Conservation (phyloP, 768 basidiomycete genomes). For the Mrakia gelida region DNA sequence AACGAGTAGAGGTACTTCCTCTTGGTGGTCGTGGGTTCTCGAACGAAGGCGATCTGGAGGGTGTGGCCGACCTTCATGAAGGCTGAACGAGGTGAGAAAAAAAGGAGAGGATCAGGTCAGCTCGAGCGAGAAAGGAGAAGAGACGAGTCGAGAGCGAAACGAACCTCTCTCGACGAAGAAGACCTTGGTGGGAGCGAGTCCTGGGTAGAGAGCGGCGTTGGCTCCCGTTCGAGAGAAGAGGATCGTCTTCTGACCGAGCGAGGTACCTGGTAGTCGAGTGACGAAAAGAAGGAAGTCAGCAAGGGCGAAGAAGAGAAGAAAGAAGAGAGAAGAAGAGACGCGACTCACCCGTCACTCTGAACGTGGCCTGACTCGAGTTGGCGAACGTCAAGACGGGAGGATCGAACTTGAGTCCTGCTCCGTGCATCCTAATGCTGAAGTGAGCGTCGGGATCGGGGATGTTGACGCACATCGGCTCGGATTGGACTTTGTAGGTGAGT, state of each 20-base stretch:
- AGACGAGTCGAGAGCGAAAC: too few species aligned
- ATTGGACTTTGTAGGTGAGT: slow-evolving; percentile 81
- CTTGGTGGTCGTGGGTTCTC: slow-evolving; percentile 48
- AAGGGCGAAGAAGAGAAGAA: neutral
- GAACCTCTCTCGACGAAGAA: slow-evolving; percentile 62
- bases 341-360: slow-evolving; percentile 71
- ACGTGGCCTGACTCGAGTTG: slow-evolving; percentile 73
- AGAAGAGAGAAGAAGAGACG: neutral
- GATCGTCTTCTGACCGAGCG: slow-evolving; percentile 75
- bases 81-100: slow-evolving; percentile 43
- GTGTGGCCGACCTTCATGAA: slow-evolving; percentile 83
- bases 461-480: slow-evolving; percentile 78
- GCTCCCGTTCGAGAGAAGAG: slow-evolving; percentile 77
- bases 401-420: slow-evolving; percentile 78
- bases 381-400: slow-evolving; percentile 76
- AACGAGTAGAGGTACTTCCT: slow-evolving; percentile 95
- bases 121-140: too few species aligned
- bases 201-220: slow-evolving; percentile 75
- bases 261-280: slow-evolving; percentile 43
- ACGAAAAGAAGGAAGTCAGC: neutral
- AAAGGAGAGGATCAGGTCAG: too few species aligned
- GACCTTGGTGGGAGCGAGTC: slow-evolving; percentile 70
- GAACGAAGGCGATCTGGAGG: slow-evolving; percentile 81
- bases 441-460: slow-evolving; percentile 80
- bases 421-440: slow-evolving; percentile 70